Conservation (phyloP, 192 early-diverging fungal species). For the Glomus cerebriforme region DNA sequence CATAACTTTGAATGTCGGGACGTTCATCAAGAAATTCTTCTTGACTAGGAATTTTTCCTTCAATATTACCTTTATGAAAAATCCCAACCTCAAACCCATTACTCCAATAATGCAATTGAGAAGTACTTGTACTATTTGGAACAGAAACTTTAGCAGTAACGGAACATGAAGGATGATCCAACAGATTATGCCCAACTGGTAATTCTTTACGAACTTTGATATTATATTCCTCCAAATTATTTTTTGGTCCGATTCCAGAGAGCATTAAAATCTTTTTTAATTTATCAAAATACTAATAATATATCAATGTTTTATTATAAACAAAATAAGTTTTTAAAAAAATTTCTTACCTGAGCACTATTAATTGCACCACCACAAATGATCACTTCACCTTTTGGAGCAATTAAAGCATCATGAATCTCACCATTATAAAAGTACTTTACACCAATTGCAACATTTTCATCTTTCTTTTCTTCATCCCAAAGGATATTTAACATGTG, state of each 20-base stretch:
- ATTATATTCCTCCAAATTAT: neutral
- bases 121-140: neutral
- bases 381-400: slow-evolving; percentile 6
- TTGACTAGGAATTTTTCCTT: neutral
- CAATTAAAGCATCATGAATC: neutral
- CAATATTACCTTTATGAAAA: neutral
- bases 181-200: neutral
- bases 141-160: neutral
- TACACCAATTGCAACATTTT: neutral
- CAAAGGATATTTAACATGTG: neutral
- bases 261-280: slow-evolving; percentile 18
- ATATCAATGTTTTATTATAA: neutral
- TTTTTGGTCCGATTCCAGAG: slow-evolving; percentile 5
- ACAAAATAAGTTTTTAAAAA: neutral
- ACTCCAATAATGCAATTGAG: neutral
- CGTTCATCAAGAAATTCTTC: neutral
- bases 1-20: neutral
- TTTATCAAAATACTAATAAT: neutral
- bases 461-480: neutral
- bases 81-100: neutral
- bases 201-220: slow-evolving; percentile 15
- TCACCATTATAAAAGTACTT: neutral
- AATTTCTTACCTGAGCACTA: neutral
- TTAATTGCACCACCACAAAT: neutral
- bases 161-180: neutral